Evolutionary conservation across 345 rosid species (phyloP).

Genomic region (Nasturtium officinale): DNA sequence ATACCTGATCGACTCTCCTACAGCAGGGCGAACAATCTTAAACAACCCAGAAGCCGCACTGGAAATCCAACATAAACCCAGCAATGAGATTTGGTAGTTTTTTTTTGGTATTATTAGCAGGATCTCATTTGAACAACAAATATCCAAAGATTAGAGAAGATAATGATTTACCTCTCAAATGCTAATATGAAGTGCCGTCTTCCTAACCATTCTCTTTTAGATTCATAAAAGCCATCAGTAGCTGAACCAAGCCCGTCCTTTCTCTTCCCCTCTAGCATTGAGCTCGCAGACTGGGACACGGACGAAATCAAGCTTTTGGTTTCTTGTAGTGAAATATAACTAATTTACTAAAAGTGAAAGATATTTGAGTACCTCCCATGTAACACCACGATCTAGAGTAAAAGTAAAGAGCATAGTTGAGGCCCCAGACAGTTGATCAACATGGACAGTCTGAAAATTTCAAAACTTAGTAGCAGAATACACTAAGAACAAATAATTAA

Average conservation of each 20-base stretch:
- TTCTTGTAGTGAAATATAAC: slow-evolving; percentile 19
- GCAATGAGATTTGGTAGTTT: slow-evolving; percentile 14
- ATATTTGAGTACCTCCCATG: slow-evolving; percentile 75
- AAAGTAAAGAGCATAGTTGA: slow-evolving; percentile 87
- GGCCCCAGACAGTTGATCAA: slow-evolving; percentile 96
- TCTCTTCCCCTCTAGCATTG: slow-evolving; percentile 74
- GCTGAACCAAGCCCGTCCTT: slow-evolving; percentile 82
- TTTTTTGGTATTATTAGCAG: not conserved
- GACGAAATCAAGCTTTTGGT: slow-evolving; percentile 25
- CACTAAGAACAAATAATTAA: slow-evolving; percentile 23
- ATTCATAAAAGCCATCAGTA: slow-evolving; percentile 92
- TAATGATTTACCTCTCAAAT: slow-evolving; percentile 74
- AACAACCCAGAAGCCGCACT: slow-evolving; percentile 80
- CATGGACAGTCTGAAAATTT: slow-evolving; percentile 78
- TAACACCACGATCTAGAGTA: slow-evolving; percentile 88
- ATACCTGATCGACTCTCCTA: slow-evolving; percentile 94
- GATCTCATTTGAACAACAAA: not conserved
- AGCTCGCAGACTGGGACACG: slow-evolving; percentile 67
- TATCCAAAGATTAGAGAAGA: slow-evolving; percentile 13
- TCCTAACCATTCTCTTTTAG: slow-evolving; percentile 97
- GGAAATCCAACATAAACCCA: slow-evolving; percentile 41
- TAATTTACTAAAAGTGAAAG: slow-evolving; percentile 10
- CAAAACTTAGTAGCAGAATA: slow-evolving; percentile 37
- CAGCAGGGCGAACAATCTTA: slow-evolving; percentile 90
- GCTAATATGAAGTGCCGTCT: slow-evolving; percentile 86